Evolutionary conservation across 371 early-diverging fungal genomes (phyloP).

Genomic region (Mortierella sp.): DNA sequence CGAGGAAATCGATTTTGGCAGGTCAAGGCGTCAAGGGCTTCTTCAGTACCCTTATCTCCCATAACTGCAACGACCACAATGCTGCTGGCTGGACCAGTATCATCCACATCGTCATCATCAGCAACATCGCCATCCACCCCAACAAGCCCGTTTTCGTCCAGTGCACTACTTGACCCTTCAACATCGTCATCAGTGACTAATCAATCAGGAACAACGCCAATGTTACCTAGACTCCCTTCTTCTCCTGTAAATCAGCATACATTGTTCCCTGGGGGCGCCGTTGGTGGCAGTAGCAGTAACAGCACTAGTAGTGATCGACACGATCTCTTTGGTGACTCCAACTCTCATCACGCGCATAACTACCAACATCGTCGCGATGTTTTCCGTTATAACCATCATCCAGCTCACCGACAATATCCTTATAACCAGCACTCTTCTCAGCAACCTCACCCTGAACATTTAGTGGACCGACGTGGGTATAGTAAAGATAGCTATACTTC

Average conservation of each 20-base stretch:
- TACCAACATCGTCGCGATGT: neutral
- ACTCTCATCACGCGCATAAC: neutral
- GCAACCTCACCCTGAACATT: slow-evolving; percentile 26
- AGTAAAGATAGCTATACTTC: slow-evolving; percentile 51
- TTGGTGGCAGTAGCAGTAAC: neutral
- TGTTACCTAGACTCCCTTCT: neutral
- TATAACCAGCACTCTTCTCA: slow-evolving; percentile 1
- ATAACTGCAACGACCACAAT: slow-evolving; percentile 11
- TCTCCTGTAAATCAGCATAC: neutral
- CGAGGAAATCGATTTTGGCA: slow-evolving; percentile 55
- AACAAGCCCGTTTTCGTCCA: too few species aligned
- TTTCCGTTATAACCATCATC: neutral
- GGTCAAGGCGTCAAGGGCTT: slow-evolving; percentile 25
- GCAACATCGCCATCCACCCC: slow-evolving; percentile 11
- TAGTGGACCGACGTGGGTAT: slow-evolving; percentile 31
- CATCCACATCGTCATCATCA: slow-evolving; percentile 5
- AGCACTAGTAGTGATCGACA: neutral
- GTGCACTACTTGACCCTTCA: neutral
- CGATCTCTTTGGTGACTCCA: neutral
- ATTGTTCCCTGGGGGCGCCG: neutral
- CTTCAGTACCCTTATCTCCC: slow-evolving; percentile 17
- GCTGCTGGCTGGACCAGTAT: slow-evolving; percentile 8
- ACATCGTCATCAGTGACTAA: too few species aligned
- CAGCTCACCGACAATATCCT: neutral
- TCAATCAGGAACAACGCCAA: neutral